These are phyloP conservation scores for Orbilia blumenaviensis DNA, from an alignment of 2,329 filamentous ascomycete genomes.

Conservation along the genomic window DNA sequence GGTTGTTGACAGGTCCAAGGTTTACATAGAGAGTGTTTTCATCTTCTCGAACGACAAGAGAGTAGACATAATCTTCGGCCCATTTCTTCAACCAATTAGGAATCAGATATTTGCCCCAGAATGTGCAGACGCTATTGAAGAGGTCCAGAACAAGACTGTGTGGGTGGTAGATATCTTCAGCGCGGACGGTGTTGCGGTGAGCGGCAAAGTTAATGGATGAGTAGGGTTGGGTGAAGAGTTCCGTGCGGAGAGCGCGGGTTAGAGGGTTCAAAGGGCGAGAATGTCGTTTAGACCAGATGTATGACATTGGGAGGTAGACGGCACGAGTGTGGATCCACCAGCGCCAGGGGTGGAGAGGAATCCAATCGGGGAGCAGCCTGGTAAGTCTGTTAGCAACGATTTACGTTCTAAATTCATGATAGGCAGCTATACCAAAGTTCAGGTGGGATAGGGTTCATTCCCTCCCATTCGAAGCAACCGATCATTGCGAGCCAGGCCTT, in stretches of 20 bases:
- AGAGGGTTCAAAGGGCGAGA: constrained; percentile 77
- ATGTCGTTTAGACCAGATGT: constrained; percentile 85
- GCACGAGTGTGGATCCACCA: constrained; percentile 99
- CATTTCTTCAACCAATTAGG: constrained; percentile 71
- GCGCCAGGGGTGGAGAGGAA: constrained; percentile 86
- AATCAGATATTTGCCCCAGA: constrained; percentile 83
- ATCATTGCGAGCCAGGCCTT: constrained; percentile 93
- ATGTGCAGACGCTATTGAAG: constrained; percentile 78
- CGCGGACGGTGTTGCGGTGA: constrained; percentile 83
- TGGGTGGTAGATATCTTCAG: constrained; percentile 88
- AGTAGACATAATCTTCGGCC: constrained; percentile 82
- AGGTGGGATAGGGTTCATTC: constrained; percentile 91
- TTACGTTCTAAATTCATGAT: background rate
- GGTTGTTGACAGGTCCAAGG: constrained; percentile 86
- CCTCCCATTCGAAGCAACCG: constrained; percentile 85
- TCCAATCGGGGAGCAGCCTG: constrained; percentile 83
- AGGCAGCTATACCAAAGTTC: constrained; percentile 76
- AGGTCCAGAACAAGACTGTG: constrained; percentile 84
- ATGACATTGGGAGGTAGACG: constrained; percentile 93
- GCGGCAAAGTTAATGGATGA: constrained; percentile 78
- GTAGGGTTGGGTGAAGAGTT: constrained; percentile 82
- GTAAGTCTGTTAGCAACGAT: constrained; percentile 34
- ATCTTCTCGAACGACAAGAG: constrained; percentile 88
- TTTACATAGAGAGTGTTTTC: constrained; percentile 88
- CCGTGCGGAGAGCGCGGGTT: constrained; percentile 76